Evolutionary conservation across 1,284 basidiomycete species (phyloP).

Genomic region (Heterobasidion occidentale): DNA sequence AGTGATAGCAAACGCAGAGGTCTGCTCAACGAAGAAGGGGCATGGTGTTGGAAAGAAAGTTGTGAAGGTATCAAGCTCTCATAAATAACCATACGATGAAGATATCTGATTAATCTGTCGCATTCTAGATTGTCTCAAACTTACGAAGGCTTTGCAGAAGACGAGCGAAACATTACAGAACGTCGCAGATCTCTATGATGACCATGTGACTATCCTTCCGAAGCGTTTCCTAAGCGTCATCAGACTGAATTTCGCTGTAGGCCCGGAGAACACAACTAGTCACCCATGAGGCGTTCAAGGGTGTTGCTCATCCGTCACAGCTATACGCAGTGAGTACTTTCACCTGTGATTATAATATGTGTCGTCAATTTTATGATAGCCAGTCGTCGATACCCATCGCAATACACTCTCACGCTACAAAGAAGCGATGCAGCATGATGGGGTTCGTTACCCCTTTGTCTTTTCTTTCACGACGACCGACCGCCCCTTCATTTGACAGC

Average conservation of each 20-base stretch:
- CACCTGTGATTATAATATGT: neutral
- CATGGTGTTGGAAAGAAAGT: conserved; percentile 81
- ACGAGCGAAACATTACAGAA: conserved; percentile 67
- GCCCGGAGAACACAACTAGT: conserved; percentile 62
- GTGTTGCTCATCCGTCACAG: conserved; percentile 62
- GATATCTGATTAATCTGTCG: neutral
- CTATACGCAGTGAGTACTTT: conserved; percentile 52
- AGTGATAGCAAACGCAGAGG: conserved; percentile 33
- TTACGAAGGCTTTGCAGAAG: conserved; percentile 76
- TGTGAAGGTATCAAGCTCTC: conserved; percentile 43
- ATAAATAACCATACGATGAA: neutral
- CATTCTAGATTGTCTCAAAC: conserved; percentile 53
- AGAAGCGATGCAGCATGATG: conserved; percentile 33
- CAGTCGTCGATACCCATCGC: conserved; percentile 64
- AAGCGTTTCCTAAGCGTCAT: neutral
- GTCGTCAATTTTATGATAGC: conserved; percentile 27
- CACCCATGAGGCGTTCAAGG: conserved; percentile 71
- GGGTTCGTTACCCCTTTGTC: conserved; percentile 24
- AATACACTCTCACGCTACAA: conserved; percentile 59
- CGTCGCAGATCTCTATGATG: conserved; percentile 73
- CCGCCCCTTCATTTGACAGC: conserved; percentile 22
- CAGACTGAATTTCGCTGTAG: conserved; percentile 26
- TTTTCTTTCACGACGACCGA: neutral
- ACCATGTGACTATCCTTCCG: conserved; percentile 39
- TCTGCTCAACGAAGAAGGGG: conserved; percentile 62